Base-by-base conservation (phyloP, 75 land plant genomes). In the Pinus albicaulis region DNA sequence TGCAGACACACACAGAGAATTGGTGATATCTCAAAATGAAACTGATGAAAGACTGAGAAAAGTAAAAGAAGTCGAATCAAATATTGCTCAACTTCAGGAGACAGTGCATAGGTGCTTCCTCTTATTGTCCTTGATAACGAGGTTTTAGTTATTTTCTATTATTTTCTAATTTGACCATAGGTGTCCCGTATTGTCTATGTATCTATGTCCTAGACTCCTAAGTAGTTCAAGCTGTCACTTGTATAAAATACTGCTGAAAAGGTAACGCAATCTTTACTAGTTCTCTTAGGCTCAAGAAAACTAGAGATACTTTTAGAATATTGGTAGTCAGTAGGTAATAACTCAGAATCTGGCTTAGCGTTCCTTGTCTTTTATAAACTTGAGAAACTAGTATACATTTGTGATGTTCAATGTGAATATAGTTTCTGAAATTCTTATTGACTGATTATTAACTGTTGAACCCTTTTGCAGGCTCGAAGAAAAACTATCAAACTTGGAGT, bases 401-500 rank as follows among this genome's bases (percentile, higher is more conserved):
- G 24, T 68, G 41, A 8, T 41, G 11, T 17, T 24, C 17, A 7
- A 17, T 10, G 48, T 53, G 10, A 19, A 76, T 41, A 23, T 63
- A 64, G 22, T 76, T 20, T 76, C 73, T 13, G n/a, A 28, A 36
- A 6, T 75, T 75, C 3, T 68, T 26, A 17, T 75, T 3, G 1
- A 62, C 64, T 75, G 3, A 68, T 19, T n/a, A 20, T 20, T 41
- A 8, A 19, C 14, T 41, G n/a, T 68, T 41, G 3, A n/a, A 0
- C 23, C 74, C 22, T 7, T 26, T 78, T 60, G 22, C 80, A 96
- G 98, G 76, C 72, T 94, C 82, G 92, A 92, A 71, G 95, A 91
- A 70, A 97, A 97, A 66, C 84, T 91, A 3, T 85, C 93, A 66
- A 86, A 76, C 63, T 19, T 92, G 74, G 91, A 97, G 55, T 80